Evolutionary conservation across 2,329 filamentous ascomycete species (phyloP), one percentile per base, ranked within the genome.

Genomic region (Diaporthe sp.): DNA sequence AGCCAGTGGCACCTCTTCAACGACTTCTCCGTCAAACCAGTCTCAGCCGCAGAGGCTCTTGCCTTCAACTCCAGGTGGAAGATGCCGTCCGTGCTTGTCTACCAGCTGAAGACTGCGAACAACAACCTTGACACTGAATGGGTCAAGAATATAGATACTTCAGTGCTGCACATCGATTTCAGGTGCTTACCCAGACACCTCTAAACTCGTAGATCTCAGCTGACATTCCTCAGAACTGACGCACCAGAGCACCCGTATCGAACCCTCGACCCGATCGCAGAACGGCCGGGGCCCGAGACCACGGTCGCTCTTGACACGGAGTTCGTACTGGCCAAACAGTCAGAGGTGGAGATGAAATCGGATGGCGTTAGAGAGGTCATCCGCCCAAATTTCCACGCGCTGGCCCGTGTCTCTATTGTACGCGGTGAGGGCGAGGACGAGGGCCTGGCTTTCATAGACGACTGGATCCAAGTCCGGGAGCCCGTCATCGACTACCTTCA

Each of bases 1-100:
- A 93, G 91, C 79, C 92, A 93, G 78, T 99, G 97, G 97, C 95
- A 98, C 83, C 85, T 99, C 1, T 98, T 99, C 86, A 99, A 99
- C 79, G 97, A 99, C 83, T 99, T 99, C 80, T 85, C 98, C 47
- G 97, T 99, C 30, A 91, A 94, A 17, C 92, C 93, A 13, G 91
- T 98, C 22, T 91, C 92, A 42, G 89, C 91, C 37, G 92, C 95
- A 75, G 96, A 99, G 81, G 97, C 96, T 0, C 86, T 98, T 25
- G 92, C 93, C 32, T 99, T 98, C 83, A 96, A 96, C 76, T 91
- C 95, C 4, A 89, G 92, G 25, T 99, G 97, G 97, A 99, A 98
- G 85, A 88, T 95, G 66, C 97, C 97, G 0, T 95, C 94, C 17
- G 93, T 98, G 7, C 85, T 99, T 70, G 89, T 94, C 6, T 99